phyloP scores from a whole-genome alignment of 345 rosid species.

The Angophora floribunda region DNA sequence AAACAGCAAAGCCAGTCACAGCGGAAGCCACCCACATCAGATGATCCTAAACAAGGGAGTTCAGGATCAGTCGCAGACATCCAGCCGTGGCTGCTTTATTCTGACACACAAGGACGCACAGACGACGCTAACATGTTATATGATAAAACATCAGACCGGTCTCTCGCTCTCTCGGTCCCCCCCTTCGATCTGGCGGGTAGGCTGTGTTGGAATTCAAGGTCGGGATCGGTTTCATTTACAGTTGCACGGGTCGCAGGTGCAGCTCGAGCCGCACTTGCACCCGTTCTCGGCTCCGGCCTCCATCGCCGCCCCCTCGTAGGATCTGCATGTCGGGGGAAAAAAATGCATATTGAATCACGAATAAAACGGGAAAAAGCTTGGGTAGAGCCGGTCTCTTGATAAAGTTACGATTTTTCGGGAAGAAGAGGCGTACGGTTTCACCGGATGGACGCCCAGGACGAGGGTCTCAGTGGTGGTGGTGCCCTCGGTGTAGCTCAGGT shows the following conservation, averaged over 20 bases:
- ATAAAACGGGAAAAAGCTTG: neutral
- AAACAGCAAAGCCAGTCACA: neutral
- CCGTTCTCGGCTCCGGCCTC: constrained; percentile 46
- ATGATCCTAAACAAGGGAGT: neutral
- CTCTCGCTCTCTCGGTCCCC: neutral
- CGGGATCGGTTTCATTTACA: constrained; percentile 44
- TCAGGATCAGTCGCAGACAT: neutral
- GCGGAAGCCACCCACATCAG: neutral
- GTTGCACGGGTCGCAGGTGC: constrained; percentile 84
- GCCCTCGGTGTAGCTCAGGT: constrained; percentile 42
- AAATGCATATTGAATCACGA: neutral
- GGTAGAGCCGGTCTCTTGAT: neutral
- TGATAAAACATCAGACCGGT: neutral
- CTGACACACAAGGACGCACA: neutral
- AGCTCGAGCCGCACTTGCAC: constrained; percentile 77
- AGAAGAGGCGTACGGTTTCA: constrained; percentile 7
- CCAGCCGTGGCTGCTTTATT: neutral
- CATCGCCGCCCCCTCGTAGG: constrained; percentile 44
- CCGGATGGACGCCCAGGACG: constrained; percentile 47
- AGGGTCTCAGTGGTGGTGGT: constrained; percentile 35
- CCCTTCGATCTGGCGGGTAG: neutral
- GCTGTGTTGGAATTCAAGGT: neutral
- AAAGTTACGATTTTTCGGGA: neutral
- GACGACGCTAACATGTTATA: neutral
- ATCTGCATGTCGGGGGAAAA: constrained; percentile 1